Evolutionary conservation across 2,329 filamentous ascomycete species (phyloP).

Genomic region (Curvularia sp.): DNA sequence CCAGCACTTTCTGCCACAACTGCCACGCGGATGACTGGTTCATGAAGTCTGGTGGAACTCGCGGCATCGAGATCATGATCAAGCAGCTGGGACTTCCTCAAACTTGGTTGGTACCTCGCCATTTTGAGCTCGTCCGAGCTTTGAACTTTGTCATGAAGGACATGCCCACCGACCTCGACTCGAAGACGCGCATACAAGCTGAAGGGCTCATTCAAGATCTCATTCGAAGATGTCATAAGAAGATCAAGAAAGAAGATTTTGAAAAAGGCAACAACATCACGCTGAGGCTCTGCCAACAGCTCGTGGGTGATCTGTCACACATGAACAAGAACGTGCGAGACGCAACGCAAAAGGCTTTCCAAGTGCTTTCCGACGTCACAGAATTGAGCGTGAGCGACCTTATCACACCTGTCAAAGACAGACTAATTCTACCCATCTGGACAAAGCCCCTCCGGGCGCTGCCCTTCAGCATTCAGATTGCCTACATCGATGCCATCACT

Average conservation of each 20-base stretch:
- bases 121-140: conserved; percentile 88
- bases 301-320: conserved; percentile 88
- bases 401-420: conserved; percentile 86
- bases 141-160: conserved; percentile 98
- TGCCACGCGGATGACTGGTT: conserved; percentile 99
- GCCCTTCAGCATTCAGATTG: conserved; percentile 94
- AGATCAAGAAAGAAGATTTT: conserved; percentile 79
- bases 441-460: conserved; percentile 91
- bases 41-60: conserved; percentile 88
- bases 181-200: conserved; percentile 82
- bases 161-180: conserved; percentile 91
- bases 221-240: conserved; percentile 78
- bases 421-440: conserved; percentile 89
- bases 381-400: conserved; percentile 84
- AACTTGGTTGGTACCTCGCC: conserved; percentile 79
- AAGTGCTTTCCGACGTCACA: conserved; percentile 79
- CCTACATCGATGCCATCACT: conserved; percentile 96
- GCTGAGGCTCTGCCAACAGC: conserved; percentile 78
- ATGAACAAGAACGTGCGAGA: conserved; percentile 95
- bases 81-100: conserved; percentile 86
- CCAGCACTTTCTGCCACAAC: conserved; percentile 86
- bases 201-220: conserved; percentile 83
- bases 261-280: conserved; percentile 71
- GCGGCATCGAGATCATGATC: conserved; percentile 87
- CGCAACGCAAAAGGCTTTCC: conserved; percentile 80